Conservation (phyloP, 108 stramenopile species). For the Cyclotella kingstonii region DNA sequence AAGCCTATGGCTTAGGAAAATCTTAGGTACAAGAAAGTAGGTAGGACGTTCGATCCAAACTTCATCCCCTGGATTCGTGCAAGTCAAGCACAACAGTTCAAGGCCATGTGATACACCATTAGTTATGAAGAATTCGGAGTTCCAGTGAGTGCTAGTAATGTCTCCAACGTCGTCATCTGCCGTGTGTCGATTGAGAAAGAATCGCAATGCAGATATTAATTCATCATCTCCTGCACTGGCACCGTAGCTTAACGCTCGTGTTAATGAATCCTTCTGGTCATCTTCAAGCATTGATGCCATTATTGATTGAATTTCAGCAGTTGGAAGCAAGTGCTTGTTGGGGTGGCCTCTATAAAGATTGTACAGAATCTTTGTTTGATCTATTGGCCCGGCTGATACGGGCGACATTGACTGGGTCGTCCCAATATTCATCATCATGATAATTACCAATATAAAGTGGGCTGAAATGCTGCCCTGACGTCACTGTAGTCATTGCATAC, state of each 20-base stretch:
- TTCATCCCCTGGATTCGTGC: constrained; percentile 52
- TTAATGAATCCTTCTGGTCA: constrained; percentile 22
- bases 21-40: constrained; percentile 59
- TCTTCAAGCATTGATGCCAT: constrained; percentile 21
- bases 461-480: too few species aligned
- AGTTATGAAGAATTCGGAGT: constrained; percentile 55
- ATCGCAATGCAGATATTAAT: constrained; percentile 34
- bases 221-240: constrained; percentile 41
- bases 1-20: constrained; percentile 59
- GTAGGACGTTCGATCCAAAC: constrained; percentile 65
- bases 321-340: constrained; percentile 47
- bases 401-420: too few species aligned
- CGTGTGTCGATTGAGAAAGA: constrained; percentile 50
- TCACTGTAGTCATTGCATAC: too few species aligned
- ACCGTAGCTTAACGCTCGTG: constrained; percentile 39
- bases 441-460: too few species aligned
- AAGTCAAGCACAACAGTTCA: constrained; percentile 57
- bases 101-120: constrained; percentile 66
- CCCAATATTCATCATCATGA: too few species aligned
- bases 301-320: constrained; percentile 47
- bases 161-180: constrained; percentile 39
- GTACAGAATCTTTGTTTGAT: constrained; percentile 1
- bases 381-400: too few species aligned
- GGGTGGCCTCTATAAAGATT: constrained; percentile 69
- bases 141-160: neutral